Percentiles rank a stretch among this genome's conserved stretches.
phyloP scores from a whole-genome alignment of 78 protist species.

The Dictyostelium capitatum region DNA sequence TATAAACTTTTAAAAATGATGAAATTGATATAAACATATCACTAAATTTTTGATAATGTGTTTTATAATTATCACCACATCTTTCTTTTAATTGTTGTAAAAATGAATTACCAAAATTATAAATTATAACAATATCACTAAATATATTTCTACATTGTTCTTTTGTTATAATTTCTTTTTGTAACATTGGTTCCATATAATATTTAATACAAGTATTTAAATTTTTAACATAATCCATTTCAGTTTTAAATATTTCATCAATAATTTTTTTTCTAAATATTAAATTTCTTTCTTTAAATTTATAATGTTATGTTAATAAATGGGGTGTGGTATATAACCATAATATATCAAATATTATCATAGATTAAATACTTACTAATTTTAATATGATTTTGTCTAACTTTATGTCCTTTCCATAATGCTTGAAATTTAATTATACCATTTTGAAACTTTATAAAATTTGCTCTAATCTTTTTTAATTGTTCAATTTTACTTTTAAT shows the following conservation, averaged over 20 bases:
- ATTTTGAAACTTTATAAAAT: neutral
- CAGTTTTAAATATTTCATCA: constrained; percentile 59
- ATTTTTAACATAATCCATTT: constrained; percentile 47
- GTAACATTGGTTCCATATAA: constrained; percentile 44
- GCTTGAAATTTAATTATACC: constrained; percentile 45
- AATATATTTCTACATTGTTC: constrained; percentile 41
- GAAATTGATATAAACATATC: constrained; percentile 44
- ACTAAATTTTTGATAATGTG: constrained; percentile 15
- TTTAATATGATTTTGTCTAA: constrained; percentile 14
- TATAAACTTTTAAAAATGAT: constrained; percentile 57
- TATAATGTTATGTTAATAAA: neutral
- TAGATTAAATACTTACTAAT: too few species aligned
- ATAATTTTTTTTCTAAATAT: constrained; percentile 8
- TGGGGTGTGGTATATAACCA: too few species aligned
- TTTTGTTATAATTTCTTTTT: constrained; percentile 19
- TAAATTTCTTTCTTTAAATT: neutral
- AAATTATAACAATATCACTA: constrained; percentile 54
- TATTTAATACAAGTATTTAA: constrained; percentile 26
- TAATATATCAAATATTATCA: too few species aligned
- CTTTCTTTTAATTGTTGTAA: neutral
- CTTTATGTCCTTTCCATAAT: constrained; percentile 58
- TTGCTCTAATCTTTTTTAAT: too few species aligned
- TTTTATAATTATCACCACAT: constrained; percentile 16
- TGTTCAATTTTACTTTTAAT: too few species aligned
- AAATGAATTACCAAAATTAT: constrained; percentile 39